Evolutionary conservation across 306 rosid species (phyloP), one percentile per base, ranked within the genome.

Genomic region (Styphnolobium japonicum): DNA sequence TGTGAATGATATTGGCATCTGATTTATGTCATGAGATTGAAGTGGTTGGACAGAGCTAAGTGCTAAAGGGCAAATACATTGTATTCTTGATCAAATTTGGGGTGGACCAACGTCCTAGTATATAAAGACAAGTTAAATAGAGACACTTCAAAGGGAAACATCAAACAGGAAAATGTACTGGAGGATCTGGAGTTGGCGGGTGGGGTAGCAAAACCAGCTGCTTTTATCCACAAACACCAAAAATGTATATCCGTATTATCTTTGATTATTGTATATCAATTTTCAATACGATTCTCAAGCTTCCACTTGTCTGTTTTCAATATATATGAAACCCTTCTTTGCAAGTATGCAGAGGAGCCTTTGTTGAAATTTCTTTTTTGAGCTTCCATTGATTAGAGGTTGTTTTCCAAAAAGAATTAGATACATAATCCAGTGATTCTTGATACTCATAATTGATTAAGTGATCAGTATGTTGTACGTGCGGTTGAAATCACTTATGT

Each of bases 151-250:
- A 15, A 10, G 9, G 65, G 14, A 71, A 53, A 49, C 11, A 29
- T 48, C 66, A 27, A 60, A 58, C 72, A 34, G 4, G 33, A 60
- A 73, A 73, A 39, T 53, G 67, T 14, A 37, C 23, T 0, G 5
- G 23, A 46, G 29, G 72, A 51, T 65, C 51, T 63, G 25, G 60
- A 36, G 82, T 57, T 69, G 63, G 63, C 22, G n/a, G 22, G 61
- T 75, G 79, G 79, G 79, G 61, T 42, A 43, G 46, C 69, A 58
- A 27, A 36, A 57, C 31, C 36, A 68, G 7, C 71, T 75, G 68
- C 51, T 21, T 5, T 19, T 57, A 74, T 58, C 45, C 51, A 45
- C 49, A 53, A 72, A 40, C 18, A 4, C 18, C 12, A 34, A 34
- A 70, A 9, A 34, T 58, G 40, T 11, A 57, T 66, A 40, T 19